Evolutionary conservation across 2,329 filamentous ascomycete species (phyloP), one percentile per base, ranked within the genome.

Genomic region (Calonectria crousiana): DNA sequence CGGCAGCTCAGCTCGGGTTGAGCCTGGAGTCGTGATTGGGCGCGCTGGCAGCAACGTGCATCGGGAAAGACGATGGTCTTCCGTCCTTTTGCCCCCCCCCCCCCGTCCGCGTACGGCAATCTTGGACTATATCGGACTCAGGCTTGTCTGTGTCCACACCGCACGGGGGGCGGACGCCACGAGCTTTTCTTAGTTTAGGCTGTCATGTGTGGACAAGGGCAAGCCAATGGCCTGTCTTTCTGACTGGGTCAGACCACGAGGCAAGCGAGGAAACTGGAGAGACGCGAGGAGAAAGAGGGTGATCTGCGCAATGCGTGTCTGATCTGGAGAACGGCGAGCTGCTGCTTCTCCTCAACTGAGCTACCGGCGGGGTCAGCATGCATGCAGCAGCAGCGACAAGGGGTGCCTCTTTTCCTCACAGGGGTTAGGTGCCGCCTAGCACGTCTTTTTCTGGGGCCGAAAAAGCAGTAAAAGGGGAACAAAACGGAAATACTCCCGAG

Each of bases 271-370:
- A 20, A 32, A 47, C 41, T 47, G 41, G 41, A n/a, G 26, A 52
- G 26, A 52, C 26, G 26, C 16, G 51, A 32, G 49, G 16, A n/a
- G 28, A 30, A 53, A 18, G 28, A 30, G 28, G 16, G n/a, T 34
- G 51, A 72, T 72, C 69, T 72, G 52, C 62, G 32, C 41, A 23
- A 34, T 53, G 62, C 34, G 53, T 72, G 34, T 60, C 69, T 49
- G 38, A 52, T 65, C 69, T 67, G 32, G 34, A n/a, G 14, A 60
- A 60, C 32, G 11, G 34, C 58, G 32, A 64, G 62, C 51, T 23
- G 26, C 41, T 41, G 56, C 56, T 60, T 60, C 52, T 38, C 52
- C 69, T 53, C 69, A 60, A 62, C 69, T 64, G 60, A 71, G 62
- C 69, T 67, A 60, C 32, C 34, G 6, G 56, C n/a, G 56, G 34